Evolutionary conservation across 768 basidiomycete species (phyloP), one percentile per base, ranked within the genome.

Genomic region (Collybiopsis luxurians): DNA sequence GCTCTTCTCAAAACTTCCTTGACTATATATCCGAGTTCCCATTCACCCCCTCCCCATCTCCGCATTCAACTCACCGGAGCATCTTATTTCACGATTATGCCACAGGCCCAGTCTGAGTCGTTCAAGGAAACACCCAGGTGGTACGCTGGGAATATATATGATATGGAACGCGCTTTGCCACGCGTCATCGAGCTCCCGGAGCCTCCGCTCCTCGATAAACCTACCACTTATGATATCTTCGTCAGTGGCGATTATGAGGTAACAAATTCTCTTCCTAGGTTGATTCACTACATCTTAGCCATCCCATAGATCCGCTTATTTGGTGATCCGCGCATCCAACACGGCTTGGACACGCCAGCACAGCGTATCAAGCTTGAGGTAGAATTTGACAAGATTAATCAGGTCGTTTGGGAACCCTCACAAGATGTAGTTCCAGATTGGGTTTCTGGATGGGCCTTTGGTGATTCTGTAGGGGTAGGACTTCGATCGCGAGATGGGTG

Each of bases 111-210:
- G 30, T 53, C 61, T 21, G n/a, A n/a, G n/a, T 50, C 63, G 12
- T 47, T 47, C 2, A 51, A 65, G 26, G 58, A 62, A 17, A 64
- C 70, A 2, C 75, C 75, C 9, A 71, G 80, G 65, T 96, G 93
- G 93, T 80, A 87, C 67, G 71, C 82, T n/a, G 93, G 92, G 31
- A 92, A 96, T 66, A 85, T 96, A n/a, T 96, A 96, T 66, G 74
- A 75, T 23, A 75, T 89, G 70, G 79, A 83, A 56, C 72, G 73
- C 27, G 70, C 82, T 19, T 75, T 81, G 11, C 74, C 76, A 15
- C 81, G 79, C 56, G 56, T 71, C 31, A 76, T 86, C 31, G 68
- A 66, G 24, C 73, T 88, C 45, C 89, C 85, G 28, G 64, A 63
- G 2, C 63, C 69, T 13, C 83, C 81, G 0, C 81, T 74, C 19